A percentile compares a stretch with the other conserved stretches of the same genome.
These are phyloP conservation scores for Teratosphaeria zuluensis DNA, from an alignment of 2,329 filamentous ascomycete genomes.

Conservation along the genomic window DNA sequence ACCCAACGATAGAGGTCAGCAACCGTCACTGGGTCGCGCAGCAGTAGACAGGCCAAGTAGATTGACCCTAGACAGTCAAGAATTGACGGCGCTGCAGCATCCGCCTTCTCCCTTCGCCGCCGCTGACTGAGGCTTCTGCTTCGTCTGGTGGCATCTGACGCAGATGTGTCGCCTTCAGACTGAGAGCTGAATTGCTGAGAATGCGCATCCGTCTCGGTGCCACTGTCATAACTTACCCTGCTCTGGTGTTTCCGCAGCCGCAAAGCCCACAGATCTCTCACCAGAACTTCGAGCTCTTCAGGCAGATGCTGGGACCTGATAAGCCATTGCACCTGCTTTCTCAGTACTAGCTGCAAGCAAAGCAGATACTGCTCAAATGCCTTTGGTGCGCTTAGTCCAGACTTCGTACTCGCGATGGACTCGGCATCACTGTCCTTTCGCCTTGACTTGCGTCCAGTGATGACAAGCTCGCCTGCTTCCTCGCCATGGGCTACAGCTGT, in stretches of 20 bases:
- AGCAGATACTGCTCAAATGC: slow-evolving; percentile 75
- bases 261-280: slow-evolving; percentile 78
- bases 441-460: slow-evolving; percentile 19
- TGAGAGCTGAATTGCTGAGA: slow-evolving; percentile 52
- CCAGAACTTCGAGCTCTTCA: slow-evolving; percentile 63
- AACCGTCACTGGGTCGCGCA: slow-evolving; percentile 66
- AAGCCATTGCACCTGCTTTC: slow-evolving; percentile 70
- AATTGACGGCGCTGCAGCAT: background rate
- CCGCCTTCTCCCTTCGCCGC: background rate
- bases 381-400: slow-evolving; percentile 49
- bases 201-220: slow-evolving; percentile 24
- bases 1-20: slow-evolving; percentile 63
- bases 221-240: slow-evolving; percentile 28
- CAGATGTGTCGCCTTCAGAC: slow-evolving; percentile 36
- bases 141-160: slow-evolving; percentile 12
- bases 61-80: slow-evolving; percentile 56
- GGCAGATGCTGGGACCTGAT: slow-evolving; percentile 57
- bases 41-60: slow-evolving; percentile 66
- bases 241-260: slow-evolving; percentile 51
- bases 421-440: slow-evolving; percentile 22
- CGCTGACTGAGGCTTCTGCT: background rate
- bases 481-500: slow-evolving; percentile 19
- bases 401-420: slow-evolving; percentile 12
- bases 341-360: slow-evolving; percentile 71
- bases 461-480: slow-evolving; percentile 21